Percentiles rank a stretch among this genome's conserved stretches.
phyloP scores from a whole-genome alignment of 106 monocot genomes.

The Cymbidium sinense region DNA sequence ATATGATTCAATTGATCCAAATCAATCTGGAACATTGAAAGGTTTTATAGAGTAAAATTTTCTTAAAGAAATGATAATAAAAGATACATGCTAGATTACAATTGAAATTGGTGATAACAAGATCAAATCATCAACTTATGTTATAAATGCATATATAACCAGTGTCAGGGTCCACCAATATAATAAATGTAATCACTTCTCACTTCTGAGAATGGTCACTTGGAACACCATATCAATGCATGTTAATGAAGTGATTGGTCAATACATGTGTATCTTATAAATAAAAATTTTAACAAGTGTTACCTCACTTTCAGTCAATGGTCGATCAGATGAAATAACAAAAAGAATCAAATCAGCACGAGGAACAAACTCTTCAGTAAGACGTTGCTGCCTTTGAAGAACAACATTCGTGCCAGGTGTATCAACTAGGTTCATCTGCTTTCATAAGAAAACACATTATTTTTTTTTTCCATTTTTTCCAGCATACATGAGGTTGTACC shows the following conservation, averaged over 20 bases:
- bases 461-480: not conserved
- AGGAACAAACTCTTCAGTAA: conserved; percentile 96
- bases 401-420: conserved; percentile 99
- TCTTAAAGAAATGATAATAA: not conserved
- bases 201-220: not conserved
- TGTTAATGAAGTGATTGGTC: not conserved
- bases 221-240: not conserved
- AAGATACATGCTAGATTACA: not conserved
- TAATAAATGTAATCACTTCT: not conserved
- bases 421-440: conserved; percentile 99
- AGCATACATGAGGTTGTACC: not conserved
- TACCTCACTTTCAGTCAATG: conserved; percentile 99
- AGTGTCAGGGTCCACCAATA: not conserved
- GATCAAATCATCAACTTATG: not conserved
- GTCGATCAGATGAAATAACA: conserved; percentile 85
- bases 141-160: not conserved
- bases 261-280: not conserved
- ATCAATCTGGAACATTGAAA: not conserved
- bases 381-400: conserved; percentile 92
- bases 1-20: not conserved
- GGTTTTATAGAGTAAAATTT: not conserved
- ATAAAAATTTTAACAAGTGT: not conserved
- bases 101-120: not conserved
- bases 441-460: conserved; percentile 7
- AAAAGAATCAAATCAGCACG: conserved; percentile 94